phyloP scores from a whole-genome alignment of 495 filamentous ascomycete genomes.

The Penicillium pancosmium region DNA sequence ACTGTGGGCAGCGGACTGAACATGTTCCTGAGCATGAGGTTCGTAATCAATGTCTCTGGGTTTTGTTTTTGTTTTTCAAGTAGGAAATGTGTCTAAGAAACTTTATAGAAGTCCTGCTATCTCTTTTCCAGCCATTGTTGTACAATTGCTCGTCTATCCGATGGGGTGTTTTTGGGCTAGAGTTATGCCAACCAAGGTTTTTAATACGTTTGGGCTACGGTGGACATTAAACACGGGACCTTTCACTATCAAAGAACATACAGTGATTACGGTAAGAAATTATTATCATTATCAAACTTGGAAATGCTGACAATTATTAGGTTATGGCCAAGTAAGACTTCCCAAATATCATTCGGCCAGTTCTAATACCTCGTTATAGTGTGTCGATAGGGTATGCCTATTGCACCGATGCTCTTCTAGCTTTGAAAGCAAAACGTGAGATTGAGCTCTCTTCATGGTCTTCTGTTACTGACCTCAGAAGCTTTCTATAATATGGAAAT shows the following conservation, averaged over 20 bases:
- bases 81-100: neutral
- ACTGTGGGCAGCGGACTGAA: conserved; percentile 25
- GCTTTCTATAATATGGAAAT: conserved; percentile 61
- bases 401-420: conserved; percentile 27
- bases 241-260: conserved; percentile 72
- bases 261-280: conserved; percentile 60
- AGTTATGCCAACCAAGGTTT: conserved; percentile 47
- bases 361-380: conserved; percentile 5
- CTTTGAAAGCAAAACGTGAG: conserved; percentile 35
- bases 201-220: conserved; percentile 54
- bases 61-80: neutral
- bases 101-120: conserved; percentile 42
- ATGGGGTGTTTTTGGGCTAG: conserved; percentile 56
- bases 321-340: conserved; percentile 27
- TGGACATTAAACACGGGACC: conserved; percentile 64
- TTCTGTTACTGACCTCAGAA: conserved; percentile 33
- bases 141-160: conserved; percentile 66
- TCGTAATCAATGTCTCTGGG: neutral
- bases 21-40: conserved; percentile 32
- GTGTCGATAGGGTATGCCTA: conserved; percentile 29
- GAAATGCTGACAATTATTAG: conserved; percentile 3
- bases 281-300: conserved; percentile 29
- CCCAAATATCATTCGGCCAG: conserved; percentile 16
- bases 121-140: conserved; percentile 59
- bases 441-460: conserved; percentile 50